Evolutionary conservation across 139 green algal genomes (phyloP).

Genomic region (Coelastrella sp.): DNA sequence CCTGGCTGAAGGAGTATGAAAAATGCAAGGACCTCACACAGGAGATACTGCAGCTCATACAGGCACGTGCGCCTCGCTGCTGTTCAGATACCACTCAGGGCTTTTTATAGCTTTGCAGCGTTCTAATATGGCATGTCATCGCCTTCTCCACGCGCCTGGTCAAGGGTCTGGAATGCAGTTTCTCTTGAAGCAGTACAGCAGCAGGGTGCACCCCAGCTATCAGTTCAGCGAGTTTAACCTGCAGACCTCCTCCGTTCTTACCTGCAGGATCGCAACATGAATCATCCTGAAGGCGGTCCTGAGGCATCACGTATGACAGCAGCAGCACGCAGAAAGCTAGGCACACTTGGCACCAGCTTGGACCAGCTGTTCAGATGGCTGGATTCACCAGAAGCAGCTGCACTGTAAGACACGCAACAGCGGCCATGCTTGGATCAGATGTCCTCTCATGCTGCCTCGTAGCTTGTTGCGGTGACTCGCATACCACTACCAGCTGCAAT

Average conservation of each 20-base stretch:
- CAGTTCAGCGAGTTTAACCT: no score
- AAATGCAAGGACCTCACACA: conserved; percentile 75
- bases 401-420: conserved; percentile 60
- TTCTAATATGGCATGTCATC: no score
- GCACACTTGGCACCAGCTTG: conserved; percentile 74
- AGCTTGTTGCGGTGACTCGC: no score
- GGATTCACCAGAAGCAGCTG: conserved; percentile 61
- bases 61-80: conserved; percentile 73
- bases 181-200: no score
- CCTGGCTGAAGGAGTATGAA: conserved; percentile 84
- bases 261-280: conserved; percentile 84
- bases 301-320: conserved; percentile 88
- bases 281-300: conserved; percentile 72
- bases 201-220: no score
- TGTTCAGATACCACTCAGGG: background rate
- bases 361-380: conserved; percentile 77
- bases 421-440: no score
- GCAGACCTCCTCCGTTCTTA: background rate
- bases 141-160: no score
- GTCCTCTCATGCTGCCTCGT: no score
- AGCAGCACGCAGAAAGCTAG: conserved; percentile 84
- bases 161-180: no score
- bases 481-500: no score
- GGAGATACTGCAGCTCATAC: conserved; percentile 77
- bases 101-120: no score